Percentiles rank a stretch among this genome's conserved stretches.
Conservation (phyloP, 176 grass and related monocot species). For the Bolboschoenus planiculmis region DNA sequence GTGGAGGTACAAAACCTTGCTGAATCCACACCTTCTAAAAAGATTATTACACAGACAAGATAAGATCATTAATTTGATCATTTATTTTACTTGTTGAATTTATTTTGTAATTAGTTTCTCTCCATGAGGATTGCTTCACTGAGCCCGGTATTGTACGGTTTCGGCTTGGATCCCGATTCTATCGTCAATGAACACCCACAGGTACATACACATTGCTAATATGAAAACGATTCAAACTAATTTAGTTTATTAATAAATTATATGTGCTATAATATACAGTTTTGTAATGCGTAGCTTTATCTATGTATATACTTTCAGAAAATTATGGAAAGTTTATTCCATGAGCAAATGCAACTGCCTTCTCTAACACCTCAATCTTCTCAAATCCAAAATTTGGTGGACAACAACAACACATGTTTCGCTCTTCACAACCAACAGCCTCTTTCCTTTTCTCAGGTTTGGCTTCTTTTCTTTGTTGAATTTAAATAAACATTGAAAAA, state of each 20-base stretch:
- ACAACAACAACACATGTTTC: slow-evolving; percentile 39
- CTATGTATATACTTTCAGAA: slow-evolving; percentile 46
- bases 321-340: slow-evolving; percentile 43
- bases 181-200: slow-evolving; percentile 36
- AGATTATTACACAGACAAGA: neutral
- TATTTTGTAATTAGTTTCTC: slow-evolving; percentile 55
- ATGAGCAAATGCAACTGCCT: slow-evolving; percentile 32
- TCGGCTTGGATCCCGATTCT: slow-evolving; percentile 41
- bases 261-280: neutral
- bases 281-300: neutral
- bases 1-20: slow-evolving; percentile 49
- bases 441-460: slow-evolving; percentile 60
- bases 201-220: slow-evolving; percentile 17
- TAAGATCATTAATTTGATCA: neutral
- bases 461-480: neutral
- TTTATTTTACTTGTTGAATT: neutral
- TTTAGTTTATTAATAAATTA: too few relatives aligned
- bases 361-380: slow-evolving; percentile 29
- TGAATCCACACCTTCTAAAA: neutral
- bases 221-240: neutral
- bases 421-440: slow-evolving; percentile 39
- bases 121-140: slow-evolving; percentile 90
- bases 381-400: slow-evolving; percentile 42
- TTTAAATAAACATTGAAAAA: too few relatives aligned
- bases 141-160: slow-evolving; percentile 53